Base-by-base conservation (phyloP, 1,139 yeast species). In the Zhuliangozyma blackwelliae region DNA sequence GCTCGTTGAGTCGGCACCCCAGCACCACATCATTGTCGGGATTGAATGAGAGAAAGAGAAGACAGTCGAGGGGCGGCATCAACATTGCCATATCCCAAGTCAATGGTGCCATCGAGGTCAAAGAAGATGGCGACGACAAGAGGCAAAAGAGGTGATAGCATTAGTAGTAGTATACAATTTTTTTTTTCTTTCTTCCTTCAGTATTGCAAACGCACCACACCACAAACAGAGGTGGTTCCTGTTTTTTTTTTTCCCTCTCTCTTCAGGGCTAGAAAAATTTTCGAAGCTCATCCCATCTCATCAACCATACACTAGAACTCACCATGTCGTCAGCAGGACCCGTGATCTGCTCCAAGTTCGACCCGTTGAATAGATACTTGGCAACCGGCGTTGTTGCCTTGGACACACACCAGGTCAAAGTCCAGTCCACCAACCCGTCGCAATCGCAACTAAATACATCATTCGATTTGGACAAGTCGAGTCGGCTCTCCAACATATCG, bases 381-480 rank as follows among this genome's bases (percentile, higher is more conserved):
- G 94, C 95, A 13, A 75, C 79, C 34, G 89, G 79, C 1, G 64
- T 78, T 21, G 76, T 80, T 29, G 82, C 89, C 3, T 69, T 89
- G 44, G 95, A 88, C 54, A 69, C 80, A 8, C 92, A 86, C 52
- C 79, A 81, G 49, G 63, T 89, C 33, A 73, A 82, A 45, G 85
- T 86, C 3, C 82, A 76, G 48, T 71, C 85, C 7, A 61, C 77
- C 7, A 51, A 54, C 38, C 47, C 61, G 23, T 54, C 72, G 7
- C 67, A 63, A 34, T 49, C 70, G 10, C 50, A 68, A 19, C 59
- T 69, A 32, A 55, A 69, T 42, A 57, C 71, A 7, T 55, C 68
- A 7, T 65, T 75, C 35, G 70, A 70, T 21, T 65, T 87, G 35
- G 87, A 78, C 32, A 78, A 77, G 48, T 73, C 77, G 23, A 57